Conservation (phyloP, 805 yeast genomes). For the Komagataella ulmi region DNA sequence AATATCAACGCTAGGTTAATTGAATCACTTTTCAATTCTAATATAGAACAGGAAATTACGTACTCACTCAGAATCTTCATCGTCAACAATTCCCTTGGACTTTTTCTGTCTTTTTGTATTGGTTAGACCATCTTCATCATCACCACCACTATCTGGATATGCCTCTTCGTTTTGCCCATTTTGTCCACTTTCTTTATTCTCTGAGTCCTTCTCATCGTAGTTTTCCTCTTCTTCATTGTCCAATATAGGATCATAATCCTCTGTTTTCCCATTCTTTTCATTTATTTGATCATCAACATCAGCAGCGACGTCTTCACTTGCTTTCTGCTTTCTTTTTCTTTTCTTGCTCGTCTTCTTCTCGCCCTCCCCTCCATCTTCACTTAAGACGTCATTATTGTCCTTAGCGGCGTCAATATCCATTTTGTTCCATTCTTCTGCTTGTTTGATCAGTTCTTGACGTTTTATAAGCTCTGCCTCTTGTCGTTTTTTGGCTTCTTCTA, state of each 20-base stretch:
- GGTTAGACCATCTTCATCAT: slow-evolving; percentile 3
- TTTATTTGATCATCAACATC: slow-evolving; percentile 18
- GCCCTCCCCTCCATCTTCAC: neutral
- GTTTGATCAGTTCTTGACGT: slow-evolving; percentile 11
- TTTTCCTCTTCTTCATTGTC: neutral
- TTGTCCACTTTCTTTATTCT: slow-evolving; percentile 5
- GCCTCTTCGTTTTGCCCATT: slow-evolving; percentile 4
- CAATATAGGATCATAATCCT: slow-evolving; percentile 4
- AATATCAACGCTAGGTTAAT: slow-evolving; percentile 13
- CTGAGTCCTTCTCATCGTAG: slow-evolving; percentile 8
- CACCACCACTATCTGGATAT: slow-evolving; percentile 2
- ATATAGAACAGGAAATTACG: neutral
- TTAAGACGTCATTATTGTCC: slow-evolving; percentile 1
- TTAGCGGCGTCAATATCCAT: neutral
- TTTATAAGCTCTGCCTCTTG: slow-evolving; percentile 29
- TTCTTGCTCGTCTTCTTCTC: neutral
- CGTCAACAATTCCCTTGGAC: slow-evolving; percentile 9
- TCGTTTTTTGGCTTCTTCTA: slow-evolving; percentile 31
- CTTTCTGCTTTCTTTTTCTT: slow-evolving; percentile 3
- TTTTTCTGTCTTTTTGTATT: neutral
- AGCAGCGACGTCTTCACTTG: slow-evolving; percentile 13
- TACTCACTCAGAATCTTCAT: slow-evolving; percentile 6
- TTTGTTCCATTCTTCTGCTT: neutral
- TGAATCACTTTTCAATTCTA: neutral
- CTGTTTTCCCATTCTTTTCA: slow-evolving; percentile 7